These are phyloP conservation scores for Xylariaceae sp. DNA, from an alignment of 2,329 filamentous ascomycete species.

Conservation along the genomic window DNA sequence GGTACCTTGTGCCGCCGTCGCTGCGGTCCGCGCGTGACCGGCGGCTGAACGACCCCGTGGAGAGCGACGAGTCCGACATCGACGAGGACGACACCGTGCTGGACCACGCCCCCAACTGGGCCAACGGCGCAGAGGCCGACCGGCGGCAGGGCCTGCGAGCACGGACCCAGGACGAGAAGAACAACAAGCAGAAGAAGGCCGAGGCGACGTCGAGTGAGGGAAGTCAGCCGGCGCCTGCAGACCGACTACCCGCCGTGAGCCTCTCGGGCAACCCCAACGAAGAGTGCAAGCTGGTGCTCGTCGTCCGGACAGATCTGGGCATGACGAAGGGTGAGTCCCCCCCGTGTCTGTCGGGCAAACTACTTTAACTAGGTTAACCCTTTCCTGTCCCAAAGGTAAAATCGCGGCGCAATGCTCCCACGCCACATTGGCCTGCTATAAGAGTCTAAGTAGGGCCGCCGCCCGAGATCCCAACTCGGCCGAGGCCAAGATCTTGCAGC, in stretches of 20 bases:
- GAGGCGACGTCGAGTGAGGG: too few species aligned
- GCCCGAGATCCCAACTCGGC: slow-evolving; percentile 45
- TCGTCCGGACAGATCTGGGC: slow-evolving; percentile 87
- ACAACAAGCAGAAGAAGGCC: slow-evolving; percentile 30
- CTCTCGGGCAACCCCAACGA: slow-evolving; percentile 44
- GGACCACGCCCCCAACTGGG: slow-evolving; percentile 64
- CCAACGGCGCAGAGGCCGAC: slow-evolving; percentile 56
- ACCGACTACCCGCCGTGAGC: slow-evolving; percentile 28
- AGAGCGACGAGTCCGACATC: slow-evolving; percentile 65
- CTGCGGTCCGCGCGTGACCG: slow-evolving; percentile 52
- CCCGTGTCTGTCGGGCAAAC: too few species aligned
- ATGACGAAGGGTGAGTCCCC: slow-evolving; percentile 82
- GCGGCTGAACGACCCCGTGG: slow-evolving; percentile 54
- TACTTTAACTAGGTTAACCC: slow-evolving; percentile 6
- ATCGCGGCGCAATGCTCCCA: slow-evolving; percentile 94
- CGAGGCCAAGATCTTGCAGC: slow-evolving; percentile 60
- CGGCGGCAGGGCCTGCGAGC: slow-evolving; percentile 48
- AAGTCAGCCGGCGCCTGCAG: slow-evolving; percentile 11
- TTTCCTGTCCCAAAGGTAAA: slow-evolving; percentile 60
- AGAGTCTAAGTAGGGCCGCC: slow-evolving; percentile 60
- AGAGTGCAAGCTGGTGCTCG: slow-evolving; percentile 90
- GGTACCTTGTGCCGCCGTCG: slow-evolving; percentile 53
- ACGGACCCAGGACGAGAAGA: slow-evolving; percentile 12
- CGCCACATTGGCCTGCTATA: slow-evolving; percentile 97
- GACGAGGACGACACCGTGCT: slow-evolving; percentile 54